Evolutionary conservation across 177 flowering plant species (phyloP).

Genomic region (Tripterygium wilfordii): DNA sequence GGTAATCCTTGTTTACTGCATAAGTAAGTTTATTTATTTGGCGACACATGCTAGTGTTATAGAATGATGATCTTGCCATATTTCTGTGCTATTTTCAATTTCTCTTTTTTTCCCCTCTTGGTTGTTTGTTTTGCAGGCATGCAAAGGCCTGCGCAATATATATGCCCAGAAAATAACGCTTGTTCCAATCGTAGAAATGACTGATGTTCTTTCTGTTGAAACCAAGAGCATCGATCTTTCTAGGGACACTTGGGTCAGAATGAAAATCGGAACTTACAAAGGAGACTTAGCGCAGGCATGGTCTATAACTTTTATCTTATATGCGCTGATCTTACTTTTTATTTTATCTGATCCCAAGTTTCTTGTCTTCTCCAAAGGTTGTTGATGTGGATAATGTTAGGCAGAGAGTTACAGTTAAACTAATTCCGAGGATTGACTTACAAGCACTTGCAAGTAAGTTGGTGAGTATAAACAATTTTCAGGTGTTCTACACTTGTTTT

Average conservation of each 20-base stretch:
- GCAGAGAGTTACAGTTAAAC: constrained; percentile 79
- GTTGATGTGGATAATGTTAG: constrained; percentile 90
- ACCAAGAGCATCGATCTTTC: constrained; percentile 79
- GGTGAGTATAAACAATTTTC: too few species aligned
- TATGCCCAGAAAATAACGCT: constrained; percentile 54
- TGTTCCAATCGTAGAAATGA: constrained; percentile 96
- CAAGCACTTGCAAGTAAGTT: constrained; percentile 79
- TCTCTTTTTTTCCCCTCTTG: too few species aligned
- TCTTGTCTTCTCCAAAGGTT: constrained; percentile 59
- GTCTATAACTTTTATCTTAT: not conserved
- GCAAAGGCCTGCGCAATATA: constrained; percentile 82
- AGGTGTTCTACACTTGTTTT: too few species aligned
- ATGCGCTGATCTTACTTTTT: constrained; percentile 3
- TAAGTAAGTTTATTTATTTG: too few species aligned
- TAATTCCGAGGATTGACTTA: constrained; percentile 87
- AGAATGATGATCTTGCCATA: too few species aligned
- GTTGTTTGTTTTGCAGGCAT: too few species aligned
- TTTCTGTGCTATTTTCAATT: too few species aligned
- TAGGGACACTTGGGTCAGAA: constrained; percentile 86
- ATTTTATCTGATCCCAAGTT: not conserved
- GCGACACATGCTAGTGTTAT: too few species aligned
- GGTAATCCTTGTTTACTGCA: too few species aligned
- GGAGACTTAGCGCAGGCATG: constrained; percentile 95
- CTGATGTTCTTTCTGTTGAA: constrained; percentile 95
- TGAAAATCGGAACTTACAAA: constrained; percentile 91